These are phyloP conservation scores for Hysterangium stoloniferum DNA, from an alignment of 768 basidiomycete species.

Conservation along the genomic window DNA sequence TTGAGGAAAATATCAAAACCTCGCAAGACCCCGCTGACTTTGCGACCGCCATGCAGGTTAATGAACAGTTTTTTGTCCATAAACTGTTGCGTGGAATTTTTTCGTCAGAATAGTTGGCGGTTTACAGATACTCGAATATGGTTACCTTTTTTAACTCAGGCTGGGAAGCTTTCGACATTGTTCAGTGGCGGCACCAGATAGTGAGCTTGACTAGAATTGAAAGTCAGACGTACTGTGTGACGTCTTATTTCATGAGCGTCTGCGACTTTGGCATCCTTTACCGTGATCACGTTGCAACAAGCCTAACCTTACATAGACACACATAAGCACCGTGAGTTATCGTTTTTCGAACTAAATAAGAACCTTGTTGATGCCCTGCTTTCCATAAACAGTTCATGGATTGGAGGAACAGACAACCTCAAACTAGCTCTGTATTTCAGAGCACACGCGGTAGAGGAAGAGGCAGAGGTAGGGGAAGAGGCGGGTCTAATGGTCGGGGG, in stretches of 20 bases:
- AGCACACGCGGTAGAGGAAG: slow-evolving; percentile 17
- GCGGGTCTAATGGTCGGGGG: slow-evolving; percentile 15
- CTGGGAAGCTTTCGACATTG: slow-evolving; percentile 91
- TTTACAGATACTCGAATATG: slow-evolving; percentile 8
- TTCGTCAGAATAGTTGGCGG: slow-evolving; percentile 6
- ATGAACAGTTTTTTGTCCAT: slow-evolving; percentile 99
- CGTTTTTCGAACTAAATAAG: background rate
- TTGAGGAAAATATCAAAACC: slow-evolving; percentile 99
- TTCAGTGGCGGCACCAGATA: slow-evolving; percentile 11
- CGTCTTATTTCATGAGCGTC: background rate
- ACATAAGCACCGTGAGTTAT: background rate
- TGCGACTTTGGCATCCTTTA: no score
- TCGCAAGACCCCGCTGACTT: slow-evolving; percentile 89
- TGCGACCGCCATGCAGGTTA: slow-evolving; percentile 88
- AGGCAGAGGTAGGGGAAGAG: slow-evolving; percentile 26
- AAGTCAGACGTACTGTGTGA: background rate
- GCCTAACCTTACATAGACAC: no score
- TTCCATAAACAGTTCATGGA: slow-evolving; percentile 1
- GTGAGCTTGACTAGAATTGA: background rate
- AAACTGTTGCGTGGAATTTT: slow-evolving; percentile 46
- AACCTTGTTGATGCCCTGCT: background rate
- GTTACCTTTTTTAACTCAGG: slow-evolving; percentile 98
- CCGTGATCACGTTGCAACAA: slow-evolving; percentile 3
- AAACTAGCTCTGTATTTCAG: slow-evolving; percentile 20
- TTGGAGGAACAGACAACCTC: slow-evolving; percentile 8